Percentiles rank a stretch among this genome's conserved stretches.
Evolutionary conservation across 2,329 filamentous ascomycete species (phyloP).

Genomic region (Ophiostoma quercus): DNA sequence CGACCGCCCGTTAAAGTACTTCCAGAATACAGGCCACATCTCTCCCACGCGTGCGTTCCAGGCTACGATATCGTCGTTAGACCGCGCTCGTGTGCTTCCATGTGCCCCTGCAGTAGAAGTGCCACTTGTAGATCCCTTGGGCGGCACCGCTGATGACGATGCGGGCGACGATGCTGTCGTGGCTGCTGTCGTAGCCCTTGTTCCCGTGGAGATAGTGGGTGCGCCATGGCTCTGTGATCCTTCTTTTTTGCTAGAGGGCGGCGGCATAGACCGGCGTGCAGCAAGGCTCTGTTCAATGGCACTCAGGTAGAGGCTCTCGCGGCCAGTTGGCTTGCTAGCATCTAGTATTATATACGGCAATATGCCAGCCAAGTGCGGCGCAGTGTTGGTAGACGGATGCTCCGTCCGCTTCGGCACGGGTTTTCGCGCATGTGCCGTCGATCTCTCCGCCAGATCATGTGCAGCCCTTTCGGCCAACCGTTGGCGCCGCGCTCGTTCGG

Average conservation of each 20-base stretch:
- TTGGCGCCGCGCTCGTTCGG: conserved; percentile 56
- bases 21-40: conserved; percentile 68
- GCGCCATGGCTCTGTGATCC: conserved; percentile 14
- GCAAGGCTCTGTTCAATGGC: conserved; percentile 51
- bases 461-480: conserved; percentile 53
- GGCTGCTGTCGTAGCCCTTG: not conserved
- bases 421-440: conserved; percentile 51
- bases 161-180: not conserved
- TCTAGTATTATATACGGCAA: conserved; percentile 67
- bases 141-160: not conserved
- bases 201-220: not conserved
- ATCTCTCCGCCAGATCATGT: conserved; percentile 52
- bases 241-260: conserved; percentile 25
- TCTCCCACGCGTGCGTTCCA: conserved; percentile 54
- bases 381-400: conserved; percentile 53
- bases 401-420: conserved; percentile 45
- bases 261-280: conserved; percentile 25
- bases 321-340: conserved; percentile 70
- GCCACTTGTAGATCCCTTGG: not conserved
- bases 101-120: not conserved
- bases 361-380: conserved; percentile 52
- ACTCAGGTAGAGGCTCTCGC: conserved; percentile 68
- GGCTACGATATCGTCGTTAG: conserved; percentile 25
- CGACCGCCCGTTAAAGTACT: conserved; percentile 82
- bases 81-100: conserved; percentile 8